These are phyloP conservation scores for Neurospora sp. DNA, from an alignment of 495 filamentous ascomycete species.

Conservation along the genomic window DNA sequence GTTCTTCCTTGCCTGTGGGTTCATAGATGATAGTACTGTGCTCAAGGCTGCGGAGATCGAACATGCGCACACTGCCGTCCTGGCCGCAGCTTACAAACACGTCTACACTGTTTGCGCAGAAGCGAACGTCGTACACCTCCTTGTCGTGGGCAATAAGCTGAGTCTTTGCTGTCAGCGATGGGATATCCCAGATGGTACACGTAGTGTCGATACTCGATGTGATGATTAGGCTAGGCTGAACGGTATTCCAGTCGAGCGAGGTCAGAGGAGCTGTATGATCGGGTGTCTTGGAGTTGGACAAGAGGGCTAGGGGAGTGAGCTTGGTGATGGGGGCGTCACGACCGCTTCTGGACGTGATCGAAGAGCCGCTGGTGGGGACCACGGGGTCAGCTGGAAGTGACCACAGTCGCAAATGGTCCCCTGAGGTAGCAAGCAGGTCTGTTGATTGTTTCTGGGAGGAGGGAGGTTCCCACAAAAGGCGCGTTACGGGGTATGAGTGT, in stretches of 20 bases:
- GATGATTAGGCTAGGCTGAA: constrained; percentile 93
- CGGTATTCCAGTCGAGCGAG: constrained; percentile 94
- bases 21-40: constrained; percentile 99
- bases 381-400: constrained; percentile 59
- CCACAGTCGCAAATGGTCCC: constrained; percentile 93
- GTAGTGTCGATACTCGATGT: constrained; percentile 98
- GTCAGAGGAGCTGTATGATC: constrained; percentile 96
- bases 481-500: constrained; percentile 93
- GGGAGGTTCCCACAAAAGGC: constrained; percentile 93
- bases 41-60: constrained; percentile 91
- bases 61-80: constrained; percentile 97
- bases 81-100: constrained; percentile 97
- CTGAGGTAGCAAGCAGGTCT: constrained; percentile 90
- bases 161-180: constrained; percentile 93
- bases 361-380: constrained; percentile 47
- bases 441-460: constrained; percentile 96
- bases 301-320: constrained; percentile 80
- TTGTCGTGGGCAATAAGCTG: constrained; percentile 98
- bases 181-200: constrained; percentile 99
- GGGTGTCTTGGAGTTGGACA: constrained; percentile 96
- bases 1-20: constrained; percentile 79
- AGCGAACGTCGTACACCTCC: constrained; percentile 96
- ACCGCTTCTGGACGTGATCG: constrained; percentile 58
- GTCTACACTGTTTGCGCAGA: constrained; percentile 91
- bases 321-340: constrained; percentile 66